Conservation (phyloP, 305 asterid genomes). For the Fraxinus greggii region DNA sequence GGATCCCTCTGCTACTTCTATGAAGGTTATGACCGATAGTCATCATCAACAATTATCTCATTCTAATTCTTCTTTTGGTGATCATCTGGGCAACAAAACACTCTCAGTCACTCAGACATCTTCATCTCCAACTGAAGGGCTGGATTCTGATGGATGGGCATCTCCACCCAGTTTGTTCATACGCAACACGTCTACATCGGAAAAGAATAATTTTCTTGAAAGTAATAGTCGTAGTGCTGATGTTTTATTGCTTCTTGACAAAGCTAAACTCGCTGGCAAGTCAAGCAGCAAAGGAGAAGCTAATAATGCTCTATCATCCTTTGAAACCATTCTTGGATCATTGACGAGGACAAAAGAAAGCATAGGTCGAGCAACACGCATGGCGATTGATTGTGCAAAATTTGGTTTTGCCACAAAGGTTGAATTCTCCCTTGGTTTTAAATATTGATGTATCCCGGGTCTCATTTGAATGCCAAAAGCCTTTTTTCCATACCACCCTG, state of each 20-base stretch:
- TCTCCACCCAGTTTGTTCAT: slow-evolving; percentile 53
- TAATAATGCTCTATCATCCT: slow-evolving; percentile 52
- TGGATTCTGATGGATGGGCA: slow-evolving; percentile 42
- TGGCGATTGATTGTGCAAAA: slow-evolving; percentile 88
- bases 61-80: slow-evolving; percentile 45
- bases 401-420: slow-evolving; percentile 83
- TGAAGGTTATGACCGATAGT: slow-evolving; percentile 33
- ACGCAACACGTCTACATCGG: slow-evolving; percentile 47
- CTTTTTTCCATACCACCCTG: slow-evolving; percentile 1
- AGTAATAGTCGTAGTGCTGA: slow-evolving; percentile 53
- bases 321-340: slow-evolving; percentile 63
- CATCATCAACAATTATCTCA: slow-evolving; percentile 28
- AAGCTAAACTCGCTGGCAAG: slow-evolving; percentile 51
- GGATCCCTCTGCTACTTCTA: slow-evolving; percentile 40
- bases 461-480: slow-evolving; percentile 5
- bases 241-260: slow-evolving; percentile 47
- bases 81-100: slow-evolving; percentile 45
- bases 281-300: slow-evolving; percentile 52
- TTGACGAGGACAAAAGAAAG: slow-evolving; percentile 85
- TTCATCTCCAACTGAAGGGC: slow-evolving; percentile 55
- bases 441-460: slow-evolving; percentile 8
- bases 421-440: slow-evolving; percentile 26
- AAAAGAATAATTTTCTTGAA: slow-evolving; percentile 41
- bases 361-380: slow-evolving; percentile 82
- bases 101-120: slow-evolving; percentile 55